These are phyloP conservation scores for Fusarium pseudonygamai DNA, from an alignment of 2,329 filamentous ascomycete species.

Conservation along the genomic window DNA sequence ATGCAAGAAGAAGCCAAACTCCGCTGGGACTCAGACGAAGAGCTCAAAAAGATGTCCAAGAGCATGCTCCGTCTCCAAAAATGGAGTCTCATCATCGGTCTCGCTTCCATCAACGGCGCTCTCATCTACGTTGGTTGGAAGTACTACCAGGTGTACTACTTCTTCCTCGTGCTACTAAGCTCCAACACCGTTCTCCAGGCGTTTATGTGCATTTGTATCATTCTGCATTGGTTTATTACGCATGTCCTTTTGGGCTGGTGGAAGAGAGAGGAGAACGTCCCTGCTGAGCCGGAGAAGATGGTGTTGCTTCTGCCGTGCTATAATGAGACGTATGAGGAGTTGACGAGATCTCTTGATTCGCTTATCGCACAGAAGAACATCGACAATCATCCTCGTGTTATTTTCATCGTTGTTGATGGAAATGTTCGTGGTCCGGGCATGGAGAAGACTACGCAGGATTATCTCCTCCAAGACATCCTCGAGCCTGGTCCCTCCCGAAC, in stretches of 20 bases:
- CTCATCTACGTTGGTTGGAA: constrained; percentile 51
- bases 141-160: constrained; percentile 54
- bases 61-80: constrained; percentile 51
- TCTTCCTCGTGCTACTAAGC: constrained; percentile 57
- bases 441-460: constrained; percentile 58
- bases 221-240: constrained; percentile 46
- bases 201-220: constrained; percentile 53
- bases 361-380: constrained; percentile 56
- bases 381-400: constrained; percentile 52
- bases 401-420: constrained; percentile 60
- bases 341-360: constrained; percentile 56
- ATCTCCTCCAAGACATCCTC: constrained; percentile 58
- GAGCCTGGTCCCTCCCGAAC: constrained; percentile 45
- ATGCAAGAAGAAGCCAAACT: constrained; percentile 52
- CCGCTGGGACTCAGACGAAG: constrained; percentile 52
- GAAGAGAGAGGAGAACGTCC: constrained; percentile 45
- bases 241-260: constrained; percentile 44
- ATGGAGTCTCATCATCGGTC: constrained; percentile 51
- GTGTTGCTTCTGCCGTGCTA: constrained; percentile 60
- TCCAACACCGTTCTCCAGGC: constrained; percentile 56
- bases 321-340: constrained; percentile 58
- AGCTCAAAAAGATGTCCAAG: constrained; percentile 52
- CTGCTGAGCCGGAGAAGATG: constrained; percentile 54
- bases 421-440: constrained; percentile 57
- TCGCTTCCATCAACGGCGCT: constrained; percentile 47